Conservation (phyloP, 306 rosid species). For the Benincasa hispida region DNA sequence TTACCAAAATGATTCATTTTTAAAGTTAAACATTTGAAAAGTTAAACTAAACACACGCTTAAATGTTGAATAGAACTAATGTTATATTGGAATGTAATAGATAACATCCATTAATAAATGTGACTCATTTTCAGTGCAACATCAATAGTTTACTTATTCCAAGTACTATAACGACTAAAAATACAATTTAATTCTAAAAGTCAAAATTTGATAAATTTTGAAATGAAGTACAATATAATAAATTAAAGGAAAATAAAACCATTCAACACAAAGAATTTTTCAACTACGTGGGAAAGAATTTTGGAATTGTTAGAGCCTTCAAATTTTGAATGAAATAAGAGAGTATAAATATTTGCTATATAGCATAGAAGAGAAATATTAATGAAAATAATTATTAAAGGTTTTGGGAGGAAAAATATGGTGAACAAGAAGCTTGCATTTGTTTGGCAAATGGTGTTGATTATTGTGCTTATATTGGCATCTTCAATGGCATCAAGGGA, state of each 20-base stretch:
- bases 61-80: too few species aligned
- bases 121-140: too few species aligned
- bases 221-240: neutral
- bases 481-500: conserved; percentile 9
- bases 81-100: too few species aligned
- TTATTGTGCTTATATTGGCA: conserved; percentile 3
- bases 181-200: neutral
- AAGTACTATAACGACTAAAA: too few species aligned
- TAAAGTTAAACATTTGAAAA: too few species aligned
- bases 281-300: neutral
- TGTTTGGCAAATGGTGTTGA: too few species aligned
- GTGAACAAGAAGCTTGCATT: neutral
- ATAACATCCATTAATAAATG: too few species aligned
- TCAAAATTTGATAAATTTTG: neutral
- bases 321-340: neutral
- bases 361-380: neutral
- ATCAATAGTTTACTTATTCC: too few species aligned
- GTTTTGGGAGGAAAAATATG: neutral
- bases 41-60: too few species aligned
- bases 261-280: neutral
- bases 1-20: too few species aligned
- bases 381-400: neutral
- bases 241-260: neutral
- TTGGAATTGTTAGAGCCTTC: neutral
- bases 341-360: neutral